These are phyloP conservation scores for Cryptococcus sp. DNA, from an alignment of 1,284 basidiomycete genomes.

Conservation along the genomic window DNA sequence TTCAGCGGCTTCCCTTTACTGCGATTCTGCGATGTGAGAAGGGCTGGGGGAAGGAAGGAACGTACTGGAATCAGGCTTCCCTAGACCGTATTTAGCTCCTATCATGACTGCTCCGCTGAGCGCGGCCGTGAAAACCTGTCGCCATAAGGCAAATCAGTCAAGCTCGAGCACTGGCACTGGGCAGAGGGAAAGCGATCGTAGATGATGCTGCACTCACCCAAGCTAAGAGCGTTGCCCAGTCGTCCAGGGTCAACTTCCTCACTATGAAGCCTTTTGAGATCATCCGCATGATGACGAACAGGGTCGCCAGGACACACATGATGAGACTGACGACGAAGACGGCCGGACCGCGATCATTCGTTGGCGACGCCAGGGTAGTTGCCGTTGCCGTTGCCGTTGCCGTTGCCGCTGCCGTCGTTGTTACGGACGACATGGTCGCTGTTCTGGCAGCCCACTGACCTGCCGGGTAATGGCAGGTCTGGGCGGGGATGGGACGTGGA, in stretches of 20 bases:
- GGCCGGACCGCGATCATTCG: slow-evolving; percentile 28
- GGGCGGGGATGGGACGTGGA: too few relatives aligned
- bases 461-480: too few relatives aligned
- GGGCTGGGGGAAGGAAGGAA: neutral
- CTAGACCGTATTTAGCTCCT: slow-evolving; percentile 43
- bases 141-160: neutral
- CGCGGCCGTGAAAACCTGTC: slow-evolving; percentile 37
- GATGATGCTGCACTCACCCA: slow-evolving; percentile 37
- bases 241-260: slow-evolving; percentile 40
- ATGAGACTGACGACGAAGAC: slow-evolving; percentile 44
- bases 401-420: neutral
- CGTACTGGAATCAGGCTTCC: slow-evolving; percentile 39
- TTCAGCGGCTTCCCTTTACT: neutral
- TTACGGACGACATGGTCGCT: neutral
- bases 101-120: slow-evolving; percentile 38
- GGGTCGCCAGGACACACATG: slow-evolving; percentile 40
- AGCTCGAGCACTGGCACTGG: neutral
- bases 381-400: slow-evolving; percentile 1
- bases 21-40: neutral
- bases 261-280: slow-evolving; percentile 49
- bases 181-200: neutral
- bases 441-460: neutral
- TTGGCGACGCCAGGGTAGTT: neutral
- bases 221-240: slow-evolving; percentile 43
- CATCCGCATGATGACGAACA: slow-evolving; percentile 40